Conservation (phyloP, 1,284 basidiomycete genomes). For the Cryptococcus sp. region DNA sequence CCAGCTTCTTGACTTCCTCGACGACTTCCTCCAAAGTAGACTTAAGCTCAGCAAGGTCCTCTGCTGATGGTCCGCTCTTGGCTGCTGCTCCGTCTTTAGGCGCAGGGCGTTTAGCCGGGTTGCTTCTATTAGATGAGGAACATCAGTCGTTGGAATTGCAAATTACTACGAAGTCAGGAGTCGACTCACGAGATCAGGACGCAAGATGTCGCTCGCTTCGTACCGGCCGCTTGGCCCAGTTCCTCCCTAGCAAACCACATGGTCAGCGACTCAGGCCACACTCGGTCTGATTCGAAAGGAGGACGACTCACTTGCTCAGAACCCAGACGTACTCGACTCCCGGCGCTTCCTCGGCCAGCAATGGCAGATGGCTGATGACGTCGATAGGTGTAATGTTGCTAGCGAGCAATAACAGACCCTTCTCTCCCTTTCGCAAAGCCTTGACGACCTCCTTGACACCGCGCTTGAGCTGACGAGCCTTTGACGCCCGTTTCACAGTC, state of each 20-base stretch:
- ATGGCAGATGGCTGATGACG: slow-evolving; percentile 94
- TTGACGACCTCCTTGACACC: slow-evolving; percentile 97
- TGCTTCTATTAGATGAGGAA: slow-evolving; percentile 54
- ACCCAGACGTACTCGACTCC: slow-evolving; percentile 82
- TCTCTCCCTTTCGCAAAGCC: slow-evolving; percentile 91
- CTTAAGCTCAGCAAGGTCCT: slow-evolving; percentile 63
- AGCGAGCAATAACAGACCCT: slow-evolving; percentile 89
- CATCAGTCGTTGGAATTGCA: not conserved
- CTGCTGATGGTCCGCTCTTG: slow-evolving; percentile 59
- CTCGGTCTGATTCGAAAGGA: not conserved
- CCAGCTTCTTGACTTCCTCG: slow-evolving; percentile 77
- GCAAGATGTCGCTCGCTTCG: slow-evolving; percentile 96
- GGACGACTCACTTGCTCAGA: slow-evolving; percentile 48
- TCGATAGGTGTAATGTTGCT: slow-evolving; percentile 98
- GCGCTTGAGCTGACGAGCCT: slow-evolving; percentile 86
- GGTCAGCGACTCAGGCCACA: not conserved
- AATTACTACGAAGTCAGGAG: slow-evolving; percentile 14
- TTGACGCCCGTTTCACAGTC: slow-evolving; percentile 89
- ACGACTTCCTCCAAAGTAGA: slow-evolving; percentile 70
- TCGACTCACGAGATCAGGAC: slow-evolving; percentile 71
- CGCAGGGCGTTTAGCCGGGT: slow-evolving; percentile 39
- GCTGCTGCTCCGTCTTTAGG: slow-evolving; percentile 62
- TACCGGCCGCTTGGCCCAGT: slow-evolving; percentile 90
- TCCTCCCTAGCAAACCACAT: slow-evolving; percentile 68
- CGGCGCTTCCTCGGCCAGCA: slow-evolving; percentile 86